Evolutionary conservation across 805 yeast species (phyloP), one percentile per base, ranked within the genome.

Genomic region (Candida chauliodis): DNA sequence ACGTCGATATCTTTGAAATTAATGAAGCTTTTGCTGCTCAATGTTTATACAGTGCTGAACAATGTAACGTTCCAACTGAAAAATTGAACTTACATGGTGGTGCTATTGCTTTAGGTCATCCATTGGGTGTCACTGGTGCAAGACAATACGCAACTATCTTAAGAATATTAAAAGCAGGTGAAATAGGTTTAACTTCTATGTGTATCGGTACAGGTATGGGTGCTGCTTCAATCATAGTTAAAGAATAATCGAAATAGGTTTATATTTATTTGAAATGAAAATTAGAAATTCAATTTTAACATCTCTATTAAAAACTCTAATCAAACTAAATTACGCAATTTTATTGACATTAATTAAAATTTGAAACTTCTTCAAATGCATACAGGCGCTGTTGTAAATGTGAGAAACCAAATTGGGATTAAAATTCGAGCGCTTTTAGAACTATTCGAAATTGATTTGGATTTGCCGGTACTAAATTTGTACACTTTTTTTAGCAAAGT

Each of bases 191-290:
- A 37, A 85, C 95, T 9, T 84, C 95, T 47, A 91, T 91, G 98
- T 91, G 98, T 71, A 81, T 91, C 48, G 98, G 98, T 54, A 88
- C 97, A 24, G 98, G 98, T 52, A 91, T 90, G 95, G 98, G 98
- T 48, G 96, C 97, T 23, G 98, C 98, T 34, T 84, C 91, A 10
- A 71, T 90, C 31, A 75, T 91, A 51, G 74, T 87, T 30, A 83
- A 75, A 53, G 98, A 91, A 69, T 88, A 72, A 27, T 26, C 7
- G n/a, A 26, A 26, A 26, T 14, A 26, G 58, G 26, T 17, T 9
- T 5, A 17, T 16, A 21, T n/a, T 16, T 21, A 21, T 31, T n/a
- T 18, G 6, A 29, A 9, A 29, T 29, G 16, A 15, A 29, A 29
- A 5, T 13, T 28, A 10, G 23, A 7, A 21, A 21, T 21, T 21